These are phyloP conservation scores for Coffea humblotiana DNA, from an alignment of 305 asterid genomes.

Conservation along the genomic window DNA sequence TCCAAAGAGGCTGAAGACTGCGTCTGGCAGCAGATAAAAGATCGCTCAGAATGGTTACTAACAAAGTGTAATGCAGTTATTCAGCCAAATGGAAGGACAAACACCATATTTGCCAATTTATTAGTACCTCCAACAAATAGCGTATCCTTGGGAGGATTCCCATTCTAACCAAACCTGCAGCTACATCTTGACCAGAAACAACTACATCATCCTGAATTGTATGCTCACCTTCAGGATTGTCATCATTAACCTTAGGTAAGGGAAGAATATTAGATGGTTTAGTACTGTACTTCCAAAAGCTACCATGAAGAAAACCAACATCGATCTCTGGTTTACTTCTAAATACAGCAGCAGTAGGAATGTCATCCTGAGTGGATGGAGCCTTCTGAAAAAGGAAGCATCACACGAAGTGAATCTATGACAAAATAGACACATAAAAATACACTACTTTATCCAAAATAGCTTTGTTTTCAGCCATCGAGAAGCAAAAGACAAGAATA, in stretches of 20 bases:
- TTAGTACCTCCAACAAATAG: conserved; percentile 81
- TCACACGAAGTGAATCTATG: conserved; percentile 19
- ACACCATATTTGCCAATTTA: conserved; percentile 16
- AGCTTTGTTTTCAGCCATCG: background rate
- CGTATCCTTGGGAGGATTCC: conserved; percentile 77
- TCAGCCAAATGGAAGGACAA: conserved; percentile 10
- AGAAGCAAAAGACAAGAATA: conserved; percentile 8
- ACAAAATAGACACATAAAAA: background rate
- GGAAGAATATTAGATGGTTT: conserved; percentile 71
- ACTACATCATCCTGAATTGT: conserved; percentile 86
- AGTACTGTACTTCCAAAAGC: conserved; percentile 95
- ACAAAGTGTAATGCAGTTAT: background rate
- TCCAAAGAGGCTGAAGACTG: conserved; percentile 70
- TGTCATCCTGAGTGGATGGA: conserved; percentile 47
- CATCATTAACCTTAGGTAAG: conserved; percentile 39
- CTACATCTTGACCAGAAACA: conserved; percentile 91
- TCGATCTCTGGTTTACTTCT: conserved; percentile 78
- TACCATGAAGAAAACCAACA: conserved; percentile 85
- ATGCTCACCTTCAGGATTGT: conserved; percentile 55
- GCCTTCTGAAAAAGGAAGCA: conserved; percentile 54
- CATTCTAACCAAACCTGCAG: conserved; percentile 95
- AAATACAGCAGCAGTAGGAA: conserved; percentile 85
- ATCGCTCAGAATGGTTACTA: background rate
- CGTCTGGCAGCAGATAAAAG: conserved; percentile 45
- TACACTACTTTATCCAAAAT: background rate